These are phyloP conservation scores for Schizophyllum amplum DNA, from an alignment of 1,284 basidiomycete species.

Conservation along the genomic window DNA sequence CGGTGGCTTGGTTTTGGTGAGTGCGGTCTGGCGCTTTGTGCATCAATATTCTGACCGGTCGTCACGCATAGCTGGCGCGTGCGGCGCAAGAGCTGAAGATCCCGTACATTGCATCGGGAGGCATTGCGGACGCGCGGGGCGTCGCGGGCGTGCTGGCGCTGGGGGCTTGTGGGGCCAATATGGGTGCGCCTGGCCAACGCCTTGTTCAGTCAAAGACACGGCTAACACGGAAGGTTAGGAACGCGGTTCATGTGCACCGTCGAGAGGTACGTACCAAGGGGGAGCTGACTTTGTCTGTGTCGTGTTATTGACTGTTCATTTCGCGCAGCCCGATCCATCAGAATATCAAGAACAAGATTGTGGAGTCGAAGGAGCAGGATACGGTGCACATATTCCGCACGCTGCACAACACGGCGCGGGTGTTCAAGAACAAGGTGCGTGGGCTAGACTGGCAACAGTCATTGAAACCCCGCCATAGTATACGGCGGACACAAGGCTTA, in stretches of 20 bases:
- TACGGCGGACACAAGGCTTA: no score
- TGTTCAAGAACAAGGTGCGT: slow-evolving; percentile 69
- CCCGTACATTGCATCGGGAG: slow-evolving; percentile 88
- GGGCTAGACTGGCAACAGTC: no score
- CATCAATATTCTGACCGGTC: neutral
- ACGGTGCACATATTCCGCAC: slow-evolving; percentile 88
- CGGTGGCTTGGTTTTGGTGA: slow-evolving; percentile 80
- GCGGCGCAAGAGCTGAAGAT: slow-evolving; percentile 80
- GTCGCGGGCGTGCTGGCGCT: slow-evolving; percentile 70
- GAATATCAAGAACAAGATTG: slow-evolving; percentile 87
- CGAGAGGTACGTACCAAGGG: slow-evolving; percentile 43
- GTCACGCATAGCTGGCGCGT: slow-evolving; percentile 59
- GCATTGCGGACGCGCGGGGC: slow-evolving; percentile 76
- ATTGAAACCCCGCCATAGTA: no score
- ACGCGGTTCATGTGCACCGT: slow-evolving; percentile 86
- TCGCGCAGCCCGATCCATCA: slow-evolving; percentile 70
- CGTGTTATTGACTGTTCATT: no score
- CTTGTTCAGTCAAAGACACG: neutral
- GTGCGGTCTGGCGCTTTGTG: slow-evolving; percentile 11
- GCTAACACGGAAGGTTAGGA: slow-evolving; percentile 31
- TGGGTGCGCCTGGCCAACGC: no score
- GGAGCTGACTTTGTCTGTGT: slow-evolving; percentile 1
- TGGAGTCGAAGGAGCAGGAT: slow-evolving; percentile 75
- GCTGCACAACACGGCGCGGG: slow-evolving; percentile 80
- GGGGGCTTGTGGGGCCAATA: slow-evolving; percentile 54